Evolutionary conservation across 257 asterid species (phyloP).

Genomic region (Przewalskia tangutica): DNA sequence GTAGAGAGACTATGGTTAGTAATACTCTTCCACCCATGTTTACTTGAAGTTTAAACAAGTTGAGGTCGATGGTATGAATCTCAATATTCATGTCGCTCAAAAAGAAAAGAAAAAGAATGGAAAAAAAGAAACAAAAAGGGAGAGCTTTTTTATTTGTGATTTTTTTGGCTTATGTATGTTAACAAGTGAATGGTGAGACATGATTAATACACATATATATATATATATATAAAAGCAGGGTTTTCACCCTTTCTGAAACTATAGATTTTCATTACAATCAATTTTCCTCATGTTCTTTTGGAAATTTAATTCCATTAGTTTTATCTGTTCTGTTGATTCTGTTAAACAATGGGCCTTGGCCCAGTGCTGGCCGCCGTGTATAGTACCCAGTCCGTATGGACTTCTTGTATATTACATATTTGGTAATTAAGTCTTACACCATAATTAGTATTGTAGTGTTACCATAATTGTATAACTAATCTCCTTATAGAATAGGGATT

Average conservation of each 20-base stretch:
- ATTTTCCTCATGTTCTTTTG: not conserved
- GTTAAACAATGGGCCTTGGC: too few species aligned
- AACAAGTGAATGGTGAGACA: not conserved
- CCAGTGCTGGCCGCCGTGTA: too few species aligned
- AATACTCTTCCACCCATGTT: constrained; percentile 13
- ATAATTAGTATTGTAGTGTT: too few species aligned
- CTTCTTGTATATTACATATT: too few species aligned
- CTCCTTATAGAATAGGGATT: too few species aligned
- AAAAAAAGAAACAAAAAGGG: not conserved
- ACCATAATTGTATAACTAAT: too few species aligned
- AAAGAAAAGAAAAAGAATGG: not conserved
- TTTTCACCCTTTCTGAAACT: not conserved
- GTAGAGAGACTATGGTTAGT: constrained; percentile 12
- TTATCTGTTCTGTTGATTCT: not conserved
- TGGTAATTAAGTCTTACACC: too few species aligned
- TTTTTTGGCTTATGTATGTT: not conserved
- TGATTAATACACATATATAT: not conserved
- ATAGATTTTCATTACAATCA: not conserved
- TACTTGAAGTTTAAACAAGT: not conserved
- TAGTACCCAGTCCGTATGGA: too few species aligned
- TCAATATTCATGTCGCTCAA: not conserved
- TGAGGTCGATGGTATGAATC: not conserved
- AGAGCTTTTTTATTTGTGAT: not conserved
- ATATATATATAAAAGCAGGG: not conserved
- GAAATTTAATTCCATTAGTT: not conserved